Base-by-base conservation (phyloP, 805 yeast species). In the Metschnikowia lochheadii region DNA sequence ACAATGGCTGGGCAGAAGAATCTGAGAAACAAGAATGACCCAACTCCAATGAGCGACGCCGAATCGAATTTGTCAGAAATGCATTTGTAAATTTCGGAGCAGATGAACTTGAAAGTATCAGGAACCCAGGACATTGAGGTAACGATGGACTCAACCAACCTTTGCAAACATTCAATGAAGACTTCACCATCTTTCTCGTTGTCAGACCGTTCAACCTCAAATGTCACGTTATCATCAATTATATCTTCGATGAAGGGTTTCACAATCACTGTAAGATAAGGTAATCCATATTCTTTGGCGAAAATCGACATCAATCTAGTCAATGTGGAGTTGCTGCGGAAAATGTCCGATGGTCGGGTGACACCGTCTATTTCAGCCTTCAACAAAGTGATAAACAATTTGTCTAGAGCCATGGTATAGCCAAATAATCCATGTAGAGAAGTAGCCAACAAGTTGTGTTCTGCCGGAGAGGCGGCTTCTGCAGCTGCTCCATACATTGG, bases 1-100 rank as follows among this genome's bases (percentile, higher is more conserved):
- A 91, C 91, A 58, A 91, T 83, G 0, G 96, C 96, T 11, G 98
- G 97, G 63, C 95, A 87, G 53, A 86, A 77, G 54, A 85, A 82
- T 50, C 96, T 71, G 57, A 92, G 72, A 61, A 92, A 91, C 49
- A 92, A 73, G 63, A 87, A 92, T 0, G 96, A 90, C 0, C 97
- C 96, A 26, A 89, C 85, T 0, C 95, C 89, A 37, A 83, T 74
- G 23, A 72, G 54, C 36, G 79, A 73, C 41, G 84, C 78, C 37
- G 85, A 85, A 37, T 80, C 83, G 57, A 85, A 85, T 56, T 81
- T 81, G n/a, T 68, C 66, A 29, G 76, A 69, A 48, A 88, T 82
- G 49, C 84, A 72, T 37, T 69, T 63, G 67, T 77, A 75, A 52
- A 89, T 83, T 41, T 84, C 78, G 55, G 82, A 73, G 56, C 96